phyloP scores from a whole-genome alignment of 2,329 filamentous ascomycete genomes.

The Zasmidium angulare region DNA sequence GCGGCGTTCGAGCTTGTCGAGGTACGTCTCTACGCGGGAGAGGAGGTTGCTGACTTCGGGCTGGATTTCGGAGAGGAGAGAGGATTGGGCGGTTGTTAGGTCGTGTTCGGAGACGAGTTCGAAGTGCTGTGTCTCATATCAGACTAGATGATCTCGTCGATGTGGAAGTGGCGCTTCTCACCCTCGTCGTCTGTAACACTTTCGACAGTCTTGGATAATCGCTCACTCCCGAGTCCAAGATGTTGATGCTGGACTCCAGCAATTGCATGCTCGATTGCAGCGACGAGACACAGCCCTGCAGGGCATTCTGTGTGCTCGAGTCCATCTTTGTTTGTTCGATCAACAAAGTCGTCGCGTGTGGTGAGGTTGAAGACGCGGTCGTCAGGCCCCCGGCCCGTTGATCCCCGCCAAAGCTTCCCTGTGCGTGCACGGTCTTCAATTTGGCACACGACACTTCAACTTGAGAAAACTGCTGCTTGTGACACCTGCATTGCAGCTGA shows the following conservation, averaged over 20 bases:
- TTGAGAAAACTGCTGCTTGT: too few species aligned
- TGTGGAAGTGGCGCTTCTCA: slow-evolving; percentile 39
- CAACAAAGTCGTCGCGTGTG: not conserved
- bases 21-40: slow-evolving; percentile 75
- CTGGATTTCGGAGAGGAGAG: slow-evolving; percentile 84
- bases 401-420: not conserved
- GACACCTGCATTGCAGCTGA: too few species aligned
- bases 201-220: slow-evolving; percentile 64
- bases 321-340: slow-evolving; percentile 25
- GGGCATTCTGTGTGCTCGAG: slow-evolving; percentile 37
- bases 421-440: too few species aligned
- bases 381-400: too few species aligned
- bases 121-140: slow-evolving; percentile 67
- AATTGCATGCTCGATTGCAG: slow-evolving; percentile 61
- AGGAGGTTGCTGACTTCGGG: slow-evolving; percentile 80
- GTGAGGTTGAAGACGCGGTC: not conserved
- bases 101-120: slow-evolving; percentile 86
- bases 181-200: slow-evolving; percentile 62
- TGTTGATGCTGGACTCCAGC: slow-evolving; percentile 62
- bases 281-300: slow-evolving; percentile 61
- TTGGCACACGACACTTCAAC: too few species aligned
- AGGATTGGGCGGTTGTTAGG: slow-evolving; percentile 76
- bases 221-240: slow-evolving; percentile 61
- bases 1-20: slow-evolving; percentile 78
- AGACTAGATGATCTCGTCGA: not conserved